Base-by-base conservation (phyloP, 768 basidiomycete genomes). In the Lentinula edodes region DNA sequence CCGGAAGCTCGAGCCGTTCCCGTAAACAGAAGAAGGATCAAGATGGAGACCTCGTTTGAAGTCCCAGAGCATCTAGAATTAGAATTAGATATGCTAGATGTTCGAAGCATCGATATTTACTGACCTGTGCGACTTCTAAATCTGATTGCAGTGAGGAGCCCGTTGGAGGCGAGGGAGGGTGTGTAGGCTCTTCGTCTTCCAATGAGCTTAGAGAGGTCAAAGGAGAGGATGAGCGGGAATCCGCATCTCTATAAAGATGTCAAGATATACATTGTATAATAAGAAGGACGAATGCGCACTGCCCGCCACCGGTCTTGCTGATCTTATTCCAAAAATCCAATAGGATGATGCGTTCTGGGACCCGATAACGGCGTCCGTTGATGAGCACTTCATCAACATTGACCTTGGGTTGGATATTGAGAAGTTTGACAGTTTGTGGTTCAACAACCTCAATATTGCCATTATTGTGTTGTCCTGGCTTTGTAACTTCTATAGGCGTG, bases 251-350 rank as follows among this genome's bases (percentile, higher is more conserved):
- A 60, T 68, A 43, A 52, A 15, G 5, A 12, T 41, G 61, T 32
- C 32, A 57, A 41, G 9, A 28, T 16, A 18, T 16, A 54, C 45
- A 54, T 38, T 41, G 13, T 52, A 58, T 9, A 52, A 20, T 46
- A 58, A 23, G 63, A 45, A 41, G 16, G 34, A 16, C n/a, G 12
- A 6, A 48, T 42, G 32, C 75, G 51, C 74, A 64, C 60, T 74
- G 74, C 39, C 70, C 73, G 63, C 74, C 74, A 35, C 68, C 73
- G 61, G 80, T 80, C 59, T 76, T 73, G 65, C 74, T 82, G 61
- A 91, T 78, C 72, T 90, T 95, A 61, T 85, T 88, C 95, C 96
- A 98, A 69, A 99, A 99, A 72, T 99, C 96, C 52, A 99, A 82
- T 51, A 91, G 82, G 66, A 99, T 90, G 53, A 95, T 82, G 62